Percentiles rank a stretch among this genome's conserved stretches.
These are phyloP conservation scores for Durotheca rogersii DNA, from an alignment of 495 filamentous ascomycete species.

Conservation along the genomic window DNA sequence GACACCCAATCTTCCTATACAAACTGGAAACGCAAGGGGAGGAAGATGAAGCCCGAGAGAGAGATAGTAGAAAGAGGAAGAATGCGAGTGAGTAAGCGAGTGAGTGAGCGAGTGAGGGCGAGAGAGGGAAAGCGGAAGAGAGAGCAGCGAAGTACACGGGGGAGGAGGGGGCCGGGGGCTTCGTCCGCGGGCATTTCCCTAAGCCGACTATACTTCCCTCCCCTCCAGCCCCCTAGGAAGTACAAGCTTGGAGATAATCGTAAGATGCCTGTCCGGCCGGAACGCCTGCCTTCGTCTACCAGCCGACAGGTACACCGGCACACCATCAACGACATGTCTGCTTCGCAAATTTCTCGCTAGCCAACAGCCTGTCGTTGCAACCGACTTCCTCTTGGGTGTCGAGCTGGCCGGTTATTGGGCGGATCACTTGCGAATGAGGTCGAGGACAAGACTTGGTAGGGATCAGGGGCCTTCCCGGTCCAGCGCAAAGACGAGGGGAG, in stretches of 20 bases:
- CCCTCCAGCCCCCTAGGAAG: conserved; percentile 6
- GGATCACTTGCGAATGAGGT: conserved; percentile 26
- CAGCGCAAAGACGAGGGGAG: conserved; percentile 29
- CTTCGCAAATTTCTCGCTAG: conserved; percentile 10
- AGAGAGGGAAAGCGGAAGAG: background rate
- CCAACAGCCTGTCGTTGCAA: conserved; percentile 11
- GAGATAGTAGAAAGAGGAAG: conserved; percentile 7
- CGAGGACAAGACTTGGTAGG: conserved; percentile 20
- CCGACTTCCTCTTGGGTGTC: conserved; percentile 23
- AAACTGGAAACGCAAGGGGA: conserved; percentile 4
- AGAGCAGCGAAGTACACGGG: conserved; percentile 24
- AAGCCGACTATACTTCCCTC: conserved; percentile 14
- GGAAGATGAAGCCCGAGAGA: conserved; percentile 1
- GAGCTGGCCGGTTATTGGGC: conserved; percentile 21
- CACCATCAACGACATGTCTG: conserved; percentile 11
- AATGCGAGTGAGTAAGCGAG: too few species aligned
- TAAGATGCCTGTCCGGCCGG: conserved; percentile 10
- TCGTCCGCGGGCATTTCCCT: conserved; percentile 9
- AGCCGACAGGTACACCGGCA: conserved; percentile 10
- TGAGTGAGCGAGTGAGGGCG: too few species aligned
- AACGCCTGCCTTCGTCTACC: conserved; percentile 8
- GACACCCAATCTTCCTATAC: conserved; percentile 9
- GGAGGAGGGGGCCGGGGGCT: conserved; percentile 7
- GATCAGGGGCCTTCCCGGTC: conserved; percentile 25
- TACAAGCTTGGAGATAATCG: conserved; percentile 10